Conservation (phyloP, 352 stramenopile species). For the Globisporangium nodosum region DNA sequence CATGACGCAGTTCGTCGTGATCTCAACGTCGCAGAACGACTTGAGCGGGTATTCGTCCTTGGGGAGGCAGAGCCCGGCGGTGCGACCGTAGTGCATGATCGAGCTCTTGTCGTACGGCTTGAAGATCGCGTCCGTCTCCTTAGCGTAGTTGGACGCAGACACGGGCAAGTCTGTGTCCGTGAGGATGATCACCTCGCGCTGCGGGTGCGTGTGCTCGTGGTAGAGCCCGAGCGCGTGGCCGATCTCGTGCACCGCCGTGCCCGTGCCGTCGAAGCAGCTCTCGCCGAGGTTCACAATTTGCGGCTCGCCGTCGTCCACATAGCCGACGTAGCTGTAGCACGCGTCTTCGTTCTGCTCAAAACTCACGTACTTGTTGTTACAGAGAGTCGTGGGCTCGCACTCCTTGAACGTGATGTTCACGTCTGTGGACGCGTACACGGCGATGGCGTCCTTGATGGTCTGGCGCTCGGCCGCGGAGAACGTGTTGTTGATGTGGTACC, state of each 20-base stretch:
- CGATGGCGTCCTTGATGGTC: conserved; percentile 51
- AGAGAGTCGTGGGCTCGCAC: conserved; percentile 50
- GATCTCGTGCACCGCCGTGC: conserved; percentile 57
- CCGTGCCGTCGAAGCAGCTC: conserved; percentile 53
- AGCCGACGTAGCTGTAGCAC: conserved; percentile 73
- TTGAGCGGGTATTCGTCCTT: conserved; percentile 58
- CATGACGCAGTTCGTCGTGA: conserved; percentile 61
- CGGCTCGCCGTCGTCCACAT: conserved; percentile 51
- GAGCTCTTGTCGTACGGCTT: conserved; percentile 65
- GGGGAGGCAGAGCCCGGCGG: conserved; percentile 58
- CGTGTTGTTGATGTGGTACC: conserved; percentile 54
- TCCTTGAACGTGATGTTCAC: conserved; percentile 61
- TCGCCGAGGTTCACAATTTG: conserved; percentile 68
- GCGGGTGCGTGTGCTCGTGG: conserved; percentile 67
- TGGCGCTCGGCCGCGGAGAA: conserved; percentile 41
- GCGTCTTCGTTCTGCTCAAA: conserved; percentile 65
- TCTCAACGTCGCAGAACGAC: conserved; percentile 62
- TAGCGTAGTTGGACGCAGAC: conserved; percentile 64
- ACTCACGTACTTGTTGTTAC: conserved; percentile 62
- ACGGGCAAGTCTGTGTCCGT: conserved; percentile 56
- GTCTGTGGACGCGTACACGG: conserved; percentile 48
- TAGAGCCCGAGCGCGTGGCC: conserved; percentile 60
- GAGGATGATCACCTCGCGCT: conserved; percentile 64
- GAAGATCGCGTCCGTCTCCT: conserved; percentile 43
- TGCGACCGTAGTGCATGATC: conserved; percentile 78